Conservation (phyloP, 345 rosid genomes). For the Psidium friedrichsthalianum region DNA sequence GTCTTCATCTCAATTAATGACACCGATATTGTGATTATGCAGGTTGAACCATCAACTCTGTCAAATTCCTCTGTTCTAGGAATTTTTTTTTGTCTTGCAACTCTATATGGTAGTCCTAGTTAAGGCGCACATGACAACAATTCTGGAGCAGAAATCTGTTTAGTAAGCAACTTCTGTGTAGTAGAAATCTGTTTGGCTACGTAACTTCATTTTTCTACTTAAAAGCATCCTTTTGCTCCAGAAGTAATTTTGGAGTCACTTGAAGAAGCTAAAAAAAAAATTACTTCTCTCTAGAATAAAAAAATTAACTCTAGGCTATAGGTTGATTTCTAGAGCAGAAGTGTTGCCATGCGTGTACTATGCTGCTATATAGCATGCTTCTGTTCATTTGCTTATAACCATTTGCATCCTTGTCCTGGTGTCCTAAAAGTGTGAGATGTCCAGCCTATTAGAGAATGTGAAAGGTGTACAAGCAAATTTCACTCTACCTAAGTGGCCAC, state of each 20-base stretch:
- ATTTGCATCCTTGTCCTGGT: not conserved
- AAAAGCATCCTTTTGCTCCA: too few species aligned
- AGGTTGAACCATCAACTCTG: not conserved
- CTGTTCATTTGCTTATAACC: not conserved
- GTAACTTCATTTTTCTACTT: too few species aligned
- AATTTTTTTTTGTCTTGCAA: not conserved
- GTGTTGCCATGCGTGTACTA: too few species aligned
- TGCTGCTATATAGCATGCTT: not conserved
- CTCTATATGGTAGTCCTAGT: not conserved
- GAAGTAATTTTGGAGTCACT: too few species aligned
- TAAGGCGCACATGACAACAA: too few species aligned
- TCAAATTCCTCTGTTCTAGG: not conserved
- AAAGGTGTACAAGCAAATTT: not conserved
- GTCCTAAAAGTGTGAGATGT: not conserved
- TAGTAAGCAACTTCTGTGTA: too few species aligned
- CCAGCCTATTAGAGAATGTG: not conserved
- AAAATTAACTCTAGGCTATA: too few species aligned
- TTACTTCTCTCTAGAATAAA: too few species aligned
- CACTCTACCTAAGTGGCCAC: not conserved
- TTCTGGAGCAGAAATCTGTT: too few species aligned
- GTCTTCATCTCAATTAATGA: not conserved
- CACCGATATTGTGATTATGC: not conserved
- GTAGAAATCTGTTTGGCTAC: too few species aligned
- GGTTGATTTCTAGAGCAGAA: too few species aligned
- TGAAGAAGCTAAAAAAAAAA: too few species aligned